Evolutionary conservation across 345 rosid genomes (phyloP), one percentile per base, ranked within the genome.

Genomic region (Hevea brasiliensis): DNA sequence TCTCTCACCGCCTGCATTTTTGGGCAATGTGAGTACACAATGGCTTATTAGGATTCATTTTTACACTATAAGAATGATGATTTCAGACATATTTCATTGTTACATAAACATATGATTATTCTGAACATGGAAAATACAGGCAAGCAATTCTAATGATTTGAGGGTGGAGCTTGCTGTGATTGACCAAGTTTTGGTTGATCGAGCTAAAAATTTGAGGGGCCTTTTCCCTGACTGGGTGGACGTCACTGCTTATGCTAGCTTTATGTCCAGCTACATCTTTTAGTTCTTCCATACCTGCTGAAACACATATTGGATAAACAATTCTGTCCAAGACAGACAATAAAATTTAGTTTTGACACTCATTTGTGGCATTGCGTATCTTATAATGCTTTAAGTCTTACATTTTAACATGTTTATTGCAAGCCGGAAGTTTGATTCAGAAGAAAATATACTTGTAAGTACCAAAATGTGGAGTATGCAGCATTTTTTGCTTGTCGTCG

Each of bases 211-310:
- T 73, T 70, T 95, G 80, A 95, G 88, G 79, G 41, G 81, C 54
- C 83, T 90, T 17, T 95, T 92, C 80, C 99, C 99, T 17, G 78
- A 82, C 58, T 95, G 98, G 99, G 85, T 85, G 6, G 99, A 93
- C 72, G 90, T 91, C 9, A 78, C 81, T 54, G 81, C 97, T 23
- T 88, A 84, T 81, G 84, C 96, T 37, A 84, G 93, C 80, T 93
- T 86, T 65, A 27, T 88, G 82, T 95, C 99, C 60, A 89, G 76
- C 61, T 95, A 90, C 79, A 56, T 74, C 57, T 86, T 95, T 81
- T 94, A 83, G 72, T 70, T 44, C 13, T 24, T 40, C 8, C 24
- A 23, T 3, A 13, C 23, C 37, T 66, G 4, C 32, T 4, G 35
- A 0, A 13, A 24, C 35, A 23, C 3, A 6, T 47, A 64, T 20